Conservation (phyloP, 371 early-diverging fungal species). For the Mortierella sp. region DNA sequence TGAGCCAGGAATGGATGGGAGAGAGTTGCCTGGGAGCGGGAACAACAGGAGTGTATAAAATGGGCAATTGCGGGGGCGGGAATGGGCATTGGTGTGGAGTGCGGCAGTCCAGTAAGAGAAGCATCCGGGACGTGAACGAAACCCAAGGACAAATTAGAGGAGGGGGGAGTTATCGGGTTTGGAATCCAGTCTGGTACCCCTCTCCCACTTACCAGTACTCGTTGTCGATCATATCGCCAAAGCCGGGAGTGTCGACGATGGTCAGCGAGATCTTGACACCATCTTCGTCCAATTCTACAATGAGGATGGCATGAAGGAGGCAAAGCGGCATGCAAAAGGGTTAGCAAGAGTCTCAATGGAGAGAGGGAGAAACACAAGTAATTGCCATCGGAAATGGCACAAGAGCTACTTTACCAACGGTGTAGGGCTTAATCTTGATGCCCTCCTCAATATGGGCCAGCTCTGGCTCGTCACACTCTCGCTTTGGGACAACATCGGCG, state of each 20-base stretch:
- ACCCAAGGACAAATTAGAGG: too few relatives aligned
- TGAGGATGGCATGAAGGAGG: not conserved
- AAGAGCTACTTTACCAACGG: constrained; percentile 66
- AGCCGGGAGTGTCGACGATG: constrained; percentile 97
- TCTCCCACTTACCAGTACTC: constrained; percentile 67
- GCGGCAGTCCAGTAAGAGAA: too few relatives aligned
- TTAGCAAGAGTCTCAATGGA: too few relatives aligned
- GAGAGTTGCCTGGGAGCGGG: not conserved
- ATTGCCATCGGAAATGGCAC: not conserved
- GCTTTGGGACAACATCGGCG: constrained; percentile 75
- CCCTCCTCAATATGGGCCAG: constrained; percentile 93
- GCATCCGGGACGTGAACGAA: too few relatives aligned
- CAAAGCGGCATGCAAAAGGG: too few relatives aligned
- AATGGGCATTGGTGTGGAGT: too few relatives aligned
- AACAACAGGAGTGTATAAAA: constrained; percentile 6
- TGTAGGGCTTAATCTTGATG: constrained; percentile 86
- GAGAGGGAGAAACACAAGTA: too few relatives aligned
- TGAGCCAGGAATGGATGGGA: not conserved
- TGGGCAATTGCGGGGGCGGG: not conserved
- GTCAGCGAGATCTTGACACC: constrained; percentile 90
- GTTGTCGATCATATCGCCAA: constrained; percentile 93
- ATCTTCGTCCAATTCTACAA: constrained; percentile 93
- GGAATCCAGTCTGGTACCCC: not conserved
- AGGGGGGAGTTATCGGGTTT: too few relatives aligned
- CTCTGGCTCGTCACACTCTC: constrained; percentile 82